Base-by-base conservation (phyloP, 345 rosid species). In the Rhizophora apiculata region DNA sequence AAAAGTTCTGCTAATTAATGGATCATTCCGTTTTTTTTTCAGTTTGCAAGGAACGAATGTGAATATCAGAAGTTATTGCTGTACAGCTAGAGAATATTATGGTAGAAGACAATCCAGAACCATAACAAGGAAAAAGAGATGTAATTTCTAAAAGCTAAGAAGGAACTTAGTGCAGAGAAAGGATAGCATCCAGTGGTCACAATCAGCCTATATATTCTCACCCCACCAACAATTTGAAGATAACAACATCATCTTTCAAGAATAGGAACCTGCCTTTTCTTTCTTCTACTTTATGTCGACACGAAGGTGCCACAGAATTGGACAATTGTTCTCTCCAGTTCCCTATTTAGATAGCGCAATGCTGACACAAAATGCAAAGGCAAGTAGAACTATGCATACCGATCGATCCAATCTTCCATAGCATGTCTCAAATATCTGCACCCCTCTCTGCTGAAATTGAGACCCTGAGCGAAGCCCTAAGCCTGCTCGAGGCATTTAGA, bases 401-500 rank as follows among this genome's bases (percentile, higher is more conserved):
- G 18, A 43, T 34, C 49, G 5, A 13, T 34, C 24, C 49, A 57
- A 13, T 3, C 21, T 22, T 6, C 30, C 8, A 18, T 26, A 26
- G 4, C 54, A 85, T 86, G 90, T 85, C 88, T 81, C 82, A 80
- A 63, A 7, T 34, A 34, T 10, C 22, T 2, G 71, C 72, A 26
- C 59, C 83, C 30, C 72, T 83, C 59, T 66, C 79, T 4, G 69
- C 76, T 3, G 87, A 78, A 72, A 72, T 73, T 7, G 93, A 88
- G 78, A 71, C 80, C 21, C 69, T 86, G 56, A 75, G 68, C 83
- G 79, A 85, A 4, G 83, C 83, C 63, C 65, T 77, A 29, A 68
- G 73, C 19, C 84, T 88, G 30, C 71, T 83, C 21, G 89, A 86
- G 76, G 80, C 89, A n/a, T 88, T 88, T 64, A 56, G 79, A 71